Evolutionary conservation across 208 protist genomes (phyloP).

Genomic region (Leishmania turanica): DNA sequence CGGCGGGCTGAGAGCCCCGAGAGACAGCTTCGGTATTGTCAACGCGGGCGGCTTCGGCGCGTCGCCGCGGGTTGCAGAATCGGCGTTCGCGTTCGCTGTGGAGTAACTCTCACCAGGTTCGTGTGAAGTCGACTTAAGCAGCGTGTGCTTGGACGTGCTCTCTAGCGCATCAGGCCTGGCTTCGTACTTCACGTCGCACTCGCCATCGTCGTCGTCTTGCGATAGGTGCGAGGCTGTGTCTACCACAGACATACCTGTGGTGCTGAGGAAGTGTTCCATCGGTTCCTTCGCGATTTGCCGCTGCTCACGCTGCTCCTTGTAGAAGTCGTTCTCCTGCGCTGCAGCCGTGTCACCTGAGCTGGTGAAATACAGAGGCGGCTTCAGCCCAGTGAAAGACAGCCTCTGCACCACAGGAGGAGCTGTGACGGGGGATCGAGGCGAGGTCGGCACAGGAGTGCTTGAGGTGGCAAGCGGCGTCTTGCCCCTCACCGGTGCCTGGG

Average conservation of each 20-base stretch:
- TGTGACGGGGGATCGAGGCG: not conserved
- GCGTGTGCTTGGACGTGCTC: not conserved
- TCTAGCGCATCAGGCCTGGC: constrained; percentile 3
- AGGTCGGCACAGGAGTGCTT: not conserved
- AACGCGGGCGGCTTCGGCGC: constrained; percentile 14
- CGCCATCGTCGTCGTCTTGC: constrained; percentile 14
- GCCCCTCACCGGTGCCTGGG: not conserved
- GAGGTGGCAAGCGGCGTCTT: not conserved
- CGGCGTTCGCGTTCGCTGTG: not conserved
- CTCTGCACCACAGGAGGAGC: constrained; percentile 24
- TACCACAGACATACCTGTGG: constrained; percentile 11
- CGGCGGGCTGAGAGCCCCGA: constrained; percentile 48
- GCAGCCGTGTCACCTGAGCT: constrained; percentile 47
- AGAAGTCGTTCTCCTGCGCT: constrained; percentile 38
- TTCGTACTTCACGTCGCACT: constrained; percentile 14
- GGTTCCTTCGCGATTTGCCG: constrained; percentile 6
- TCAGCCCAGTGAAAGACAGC: constrained; percentile 38
- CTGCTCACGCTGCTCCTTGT: constrained; percentile 30
- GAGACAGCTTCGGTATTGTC: constrained; percentile 49
- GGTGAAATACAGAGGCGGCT: constrained; percentile 49
- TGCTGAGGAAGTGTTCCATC: constrained; percentile 12
- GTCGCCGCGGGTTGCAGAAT: not conserved
- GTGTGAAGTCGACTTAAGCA: not conserved
- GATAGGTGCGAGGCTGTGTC: constrained; percentile 24
- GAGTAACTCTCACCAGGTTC: not conserved